Percentiles rank a stretch among this genome's conserved stretches.
Conservation (phyloP, 257 asterid genomes). For the Solanum etuberosum region DNA sequence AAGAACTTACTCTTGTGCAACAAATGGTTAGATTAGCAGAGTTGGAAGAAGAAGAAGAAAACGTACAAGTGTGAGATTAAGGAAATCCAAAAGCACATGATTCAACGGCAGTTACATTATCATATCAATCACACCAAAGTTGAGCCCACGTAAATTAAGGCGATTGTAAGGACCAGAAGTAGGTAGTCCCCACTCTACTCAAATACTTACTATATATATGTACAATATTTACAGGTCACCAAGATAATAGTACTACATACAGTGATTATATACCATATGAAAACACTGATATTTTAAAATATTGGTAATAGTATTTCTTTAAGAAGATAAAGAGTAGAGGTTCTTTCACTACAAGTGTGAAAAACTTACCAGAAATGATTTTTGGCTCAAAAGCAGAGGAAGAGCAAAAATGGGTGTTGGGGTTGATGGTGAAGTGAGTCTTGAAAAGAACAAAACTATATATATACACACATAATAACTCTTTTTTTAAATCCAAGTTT, state of each 20-base stretch:
- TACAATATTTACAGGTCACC: not conserved
- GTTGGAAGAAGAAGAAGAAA: constrained; percentile 13
- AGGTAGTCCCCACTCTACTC: not conserved
- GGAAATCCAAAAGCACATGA: constrained; percentile 43
- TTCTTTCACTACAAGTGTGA: not conserved
- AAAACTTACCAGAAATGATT: not conserved
- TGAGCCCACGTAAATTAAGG: constrained; percentile 50
- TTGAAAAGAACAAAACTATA: not conserved
- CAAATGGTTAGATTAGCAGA: not conserved
- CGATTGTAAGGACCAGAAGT: constrained; percentile 31
- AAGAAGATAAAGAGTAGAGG: not conserved
- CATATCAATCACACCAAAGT: constrained; percentile 41
- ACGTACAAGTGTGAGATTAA: constrained; percentile 18
- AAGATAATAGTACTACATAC: not conserved
- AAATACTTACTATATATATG: not conserved
- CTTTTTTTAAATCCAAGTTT: no score
- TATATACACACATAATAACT: not conserved
- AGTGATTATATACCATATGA: not conserved
- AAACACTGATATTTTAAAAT: not conserved
- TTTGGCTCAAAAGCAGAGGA: not conserved
- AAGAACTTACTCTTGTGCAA: not conserved
- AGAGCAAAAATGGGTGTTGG: not conserved
- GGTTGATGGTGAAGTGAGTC: not conserved
- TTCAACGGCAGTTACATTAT: constrained; percentile 27
- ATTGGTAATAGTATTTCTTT: not conserved